phyloP scores from a whole-genome alignment of 495 filamentous ascomycete genomes.

The Xylaria cubensis region DNA sequence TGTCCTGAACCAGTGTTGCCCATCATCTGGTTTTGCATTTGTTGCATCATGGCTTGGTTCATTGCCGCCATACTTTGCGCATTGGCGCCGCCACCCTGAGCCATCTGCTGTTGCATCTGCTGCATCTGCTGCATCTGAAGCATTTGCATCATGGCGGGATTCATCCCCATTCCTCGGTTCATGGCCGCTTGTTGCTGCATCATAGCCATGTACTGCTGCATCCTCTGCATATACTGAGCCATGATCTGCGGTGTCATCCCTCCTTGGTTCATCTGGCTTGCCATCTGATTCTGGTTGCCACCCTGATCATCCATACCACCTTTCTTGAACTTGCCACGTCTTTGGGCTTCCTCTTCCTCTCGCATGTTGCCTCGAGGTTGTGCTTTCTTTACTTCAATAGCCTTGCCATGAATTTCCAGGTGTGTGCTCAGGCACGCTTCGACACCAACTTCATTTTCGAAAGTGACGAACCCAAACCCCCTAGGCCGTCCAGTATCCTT shows the following conservation, averaged over 20 bases:
- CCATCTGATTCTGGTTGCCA: slow-evolving; percentile 49
- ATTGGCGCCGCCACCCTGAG: slow-evolving; percentile 48
- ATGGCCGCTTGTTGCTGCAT: slow-evolving; percentile 88
- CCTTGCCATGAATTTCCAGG: slow-evolving; percentile 92
- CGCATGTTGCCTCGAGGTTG: slow-evolving; percentile 94
- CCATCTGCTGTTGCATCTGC: slow-evolving; percentile 78
- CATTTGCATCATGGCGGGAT: slow-evolving; percentile 68
- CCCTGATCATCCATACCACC: slow-evolving; percentile 52
- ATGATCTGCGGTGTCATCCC: slow-evolving; percentile 94
- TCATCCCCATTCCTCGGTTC: slow-evolving; percentile 62
- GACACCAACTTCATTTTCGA: slow-evolving; percentile 94
- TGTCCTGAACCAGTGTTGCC: slow-evolving; percentile 53
- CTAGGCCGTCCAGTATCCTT: slow-evolving; percentile 96
- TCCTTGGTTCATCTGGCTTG: slow-evolving; percentile 53
- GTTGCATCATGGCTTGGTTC: slow-evolving; percentile 83
- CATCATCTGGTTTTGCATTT: slow-evolving; percentile 72
- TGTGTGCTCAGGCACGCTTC: slow-evolving; percentile 80
- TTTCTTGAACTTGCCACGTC: slow-evolving; percentile 65
- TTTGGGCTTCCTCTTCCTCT: slow-evolving; percentile 82
- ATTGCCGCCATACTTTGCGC: slow-evolving; percentile 61
- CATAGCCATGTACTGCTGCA: slow-evolving; percentile 94
- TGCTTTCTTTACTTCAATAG: slow-evolving; percentile 97
- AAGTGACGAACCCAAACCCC: slow-evolving; percentile 98
- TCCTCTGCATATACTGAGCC: slow-evolving; percentile 96
- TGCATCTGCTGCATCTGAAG: slow-evolving; percentile 81